These are phyloP conservation scores for Amylostereum areolatum DNA, from an alignment of 1,284 basidiomycete species.

Conservation along the genomic window DNA sequence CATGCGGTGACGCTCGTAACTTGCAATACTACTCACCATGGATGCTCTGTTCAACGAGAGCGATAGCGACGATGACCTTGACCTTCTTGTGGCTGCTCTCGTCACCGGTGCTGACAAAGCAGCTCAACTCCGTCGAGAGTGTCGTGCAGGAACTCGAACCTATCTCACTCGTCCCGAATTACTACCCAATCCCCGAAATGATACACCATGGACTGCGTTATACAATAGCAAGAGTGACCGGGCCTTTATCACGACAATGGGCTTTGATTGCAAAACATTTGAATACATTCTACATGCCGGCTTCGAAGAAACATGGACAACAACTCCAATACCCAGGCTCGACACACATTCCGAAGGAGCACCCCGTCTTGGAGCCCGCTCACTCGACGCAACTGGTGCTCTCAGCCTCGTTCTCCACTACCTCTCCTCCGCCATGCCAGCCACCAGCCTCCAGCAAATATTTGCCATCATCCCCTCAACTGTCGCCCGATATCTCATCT, in stretches of 20 bases:
- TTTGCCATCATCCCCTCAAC: slow-evolving; percentile 25
- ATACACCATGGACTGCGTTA: slow-evolving; percentile 32
- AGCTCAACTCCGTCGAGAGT: neutral
- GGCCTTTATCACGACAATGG: slow-evolving; percentile 45
- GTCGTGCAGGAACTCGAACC: neutral
- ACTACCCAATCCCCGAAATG: slow-evolving; percentile 24
- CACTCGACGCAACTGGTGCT: slow-evolving; percentile 40
- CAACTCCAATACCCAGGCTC: slow-evolving; percentile 25
- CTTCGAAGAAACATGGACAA: slow-evolving; percentile 30
- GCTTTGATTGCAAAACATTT: slow-evolving; percentile 35
- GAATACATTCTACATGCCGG: slow-evolving; percentile 27
- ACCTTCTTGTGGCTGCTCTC: neutral
- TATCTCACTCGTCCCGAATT: slow-evolving; percentile 27
- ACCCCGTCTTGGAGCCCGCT: slow-evolving; percentile 25
- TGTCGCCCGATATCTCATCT: slow-evolving; percentile 28
- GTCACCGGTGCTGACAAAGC: neutral
- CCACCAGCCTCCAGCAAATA: slow-evolving; percentile 32
- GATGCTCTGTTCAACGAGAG: too few relatives aligned
- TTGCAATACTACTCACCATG: too few relatives aligned
- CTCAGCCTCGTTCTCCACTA: slow-evolving; percentile 41
- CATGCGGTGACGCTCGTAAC: too few relatives aligned
- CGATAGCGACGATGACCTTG: neutral
- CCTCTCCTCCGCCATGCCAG: slow-evolving; percentile 33
- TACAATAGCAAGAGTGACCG: slow-evolving; percentile 25
- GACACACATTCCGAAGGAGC: slow-evolving; percentile 23